These are phyloP conservation scores for Epichloe gansuensis DNA, from an alignment of 2,329 filamentous ascomycete genomes.

Conservation along the genomic window DNA sequence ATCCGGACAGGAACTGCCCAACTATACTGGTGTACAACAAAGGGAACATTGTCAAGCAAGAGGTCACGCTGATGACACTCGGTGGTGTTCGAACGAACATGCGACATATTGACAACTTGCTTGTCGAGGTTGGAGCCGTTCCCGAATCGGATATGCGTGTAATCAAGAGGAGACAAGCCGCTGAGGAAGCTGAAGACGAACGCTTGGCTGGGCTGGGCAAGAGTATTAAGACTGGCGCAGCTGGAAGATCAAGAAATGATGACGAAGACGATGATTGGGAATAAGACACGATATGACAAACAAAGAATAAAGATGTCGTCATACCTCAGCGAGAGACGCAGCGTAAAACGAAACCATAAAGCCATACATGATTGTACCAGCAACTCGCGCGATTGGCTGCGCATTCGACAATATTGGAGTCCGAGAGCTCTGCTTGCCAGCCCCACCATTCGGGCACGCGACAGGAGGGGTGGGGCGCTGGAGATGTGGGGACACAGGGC, in stretches of 20 bases:
- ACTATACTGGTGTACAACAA: constrained; percentile 89
- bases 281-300: constrained; percentile 22
- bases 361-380: background rate
- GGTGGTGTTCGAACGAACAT: constrained; percentile 60
- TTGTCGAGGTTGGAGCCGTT: constrained; percentile 74
- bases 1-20: constrained; percentile 88
- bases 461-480: background rate
- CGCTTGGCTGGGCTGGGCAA: constrained; percentile 29
- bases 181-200: constrained; percentile 50
- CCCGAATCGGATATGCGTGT: constrained; percentile 69
- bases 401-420: background rate
- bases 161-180: constrained; percentile 45
- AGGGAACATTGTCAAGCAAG: constrained; percentile 80
- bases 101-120: constrained; percentile 65
- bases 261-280: constrained; percentile 50
- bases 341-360: background rate
- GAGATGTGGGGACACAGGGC: background rate
- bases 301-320: background rate
- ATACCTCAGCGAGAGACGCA: background rate
- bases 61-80: constrained; percentile 77
- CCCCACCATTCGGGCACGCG: constrained; percentile 1
- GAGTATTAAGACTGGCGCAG: constrained; percentile 39
- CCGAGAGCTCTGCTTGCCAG: background rate
- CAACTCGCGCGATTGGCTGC: background rate
- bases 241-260: constrained; percentile 29